Evolutionary conservation across 2,329 filamentous ascomycete species (phyloP).

Genomic region (Ampelomyces quisqualis): DNA sequence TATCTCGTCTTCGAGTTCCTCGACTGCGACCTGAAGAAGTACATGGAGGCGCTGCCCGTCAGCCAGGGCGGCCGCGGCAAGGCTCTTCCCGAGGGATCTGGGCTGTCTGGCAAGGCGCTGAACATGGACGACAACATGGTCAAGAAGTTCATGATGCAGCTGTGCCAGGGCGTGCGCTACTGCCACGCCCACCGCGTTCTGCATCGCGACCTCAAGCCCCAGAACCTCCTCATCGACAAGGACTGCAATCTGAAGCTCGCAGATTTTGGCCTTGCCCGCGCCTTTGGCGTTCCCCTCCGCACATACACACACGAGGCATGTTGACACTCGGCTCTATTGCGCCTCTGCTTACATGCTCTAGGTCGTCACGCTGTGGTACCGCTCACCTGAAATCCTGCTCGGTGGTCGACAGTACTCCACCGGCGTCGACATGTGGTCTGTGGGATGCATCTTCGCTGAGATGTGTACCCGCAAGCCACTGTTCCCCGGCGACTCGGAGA

Average conservation of each 20-base stretch:
- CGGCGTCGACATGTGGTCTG: constrained; percentile 94
- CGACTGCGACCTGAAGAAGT: constrained; percentile 90
- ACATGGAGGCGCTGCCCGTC: constrained; percentile 88
- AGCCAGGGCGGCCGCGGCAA: constrained; percentile 83
- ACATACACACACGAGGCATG: constrained; percentile 86
- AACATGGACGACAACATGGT: constrained; percentile 78
- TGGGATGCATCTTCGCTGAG: constrained; percentile 92
- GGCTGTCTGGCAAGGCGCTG: constrained; percentile 62
- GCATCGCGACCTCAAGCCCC: constrained; percentile 86
- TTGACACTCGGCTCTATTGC: not conserved
- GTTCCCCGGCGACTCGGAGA: constrained; percentile 90
- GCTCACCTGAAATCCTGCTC: constrained; percentile 84
- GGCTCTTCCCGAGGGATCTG: constrained; percentile 75
- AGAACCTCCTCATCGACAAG: constrained; percentile 83
- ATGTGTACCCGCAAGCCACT: constrained; percentile 94
- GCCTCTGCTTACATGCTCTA: constrained; percentile 32
- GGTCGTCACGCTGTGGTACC: constrained; percentile 93
- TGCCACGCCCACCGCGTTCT: constrained; percentile 86
- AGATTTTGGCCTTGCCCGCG: constrained; percentile 85
- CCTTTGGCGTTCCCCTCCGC: constrained; percentile 85
- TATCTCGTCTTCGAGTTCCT: constrained; percentile 93
- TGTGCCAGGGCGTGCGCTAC: constrained; percentile 81
- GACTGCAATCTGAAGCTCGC: constrained; percentile 88
- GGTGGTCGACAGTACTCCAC: constrained; percentile 91
- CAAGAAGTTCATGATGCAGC: constrained; percentile 89